A percentile compares a stretch with the other conserved stretches of the same genome.
Conservation (phyloP, 192 early-diverging fungal species). For the Coemansia sp. region DNA sequence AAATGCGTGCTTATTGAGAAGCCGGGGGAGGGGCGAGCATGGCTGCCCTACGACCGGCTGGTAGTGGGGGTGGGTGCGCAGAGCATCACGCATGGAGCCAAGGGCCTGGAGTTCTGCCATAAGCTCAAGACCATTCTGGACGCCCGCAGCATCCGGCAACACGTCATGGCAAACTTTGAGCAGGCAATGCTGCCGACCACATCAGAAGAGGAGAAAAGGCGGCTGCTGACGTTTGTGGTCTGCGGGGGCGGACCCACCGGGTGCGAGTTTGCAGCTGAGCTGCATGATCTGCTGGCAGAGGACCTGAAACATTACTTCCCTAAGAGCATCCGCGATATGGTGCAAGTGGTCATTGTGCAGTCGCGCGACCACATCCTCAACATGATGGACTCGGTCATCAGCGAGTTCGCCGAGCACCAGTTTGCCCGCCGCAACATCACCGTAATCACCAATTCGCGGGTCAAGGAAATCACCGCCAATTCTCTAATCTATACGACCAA, state of each 20-base stretch:
- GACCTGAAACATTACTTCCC: slow-evolving; percentile 71
- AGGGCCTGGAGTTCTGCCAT: slow-evolving; percentile 78
- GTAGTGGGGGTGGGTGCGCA: slow-evolving; percentile 80
- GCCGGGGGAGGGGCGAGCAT: slow-evolving; percentile 56
- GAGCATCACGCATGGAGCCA: slow-evolving; percentile 76
- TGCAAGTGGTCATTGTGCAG: slow-evolving; percentile 73
- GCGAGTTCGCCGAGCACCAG: slow-evolving; percentile 69
- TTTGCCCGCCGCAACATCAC: slow-evolving; percentile 77
- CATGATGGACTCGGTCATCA: slow-evolving; percentile 70
- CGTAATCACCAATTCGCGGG: slow-evolving; percentile 65
- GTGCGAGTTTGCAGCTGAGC: slow-evolving; percentile 70
- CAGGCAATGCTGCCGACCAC: slow-evolving; percentile 67
- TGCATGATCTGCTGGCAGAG: slow-evolving; percentile 80
- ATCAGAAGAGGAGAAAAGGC: slow-evolving; percentile 58
- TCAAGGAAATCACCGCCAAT: slow-evolving; percentile 59
- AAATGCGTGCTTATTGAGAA: slow-evolving; percentile 75
- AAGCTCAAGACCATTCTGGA: slow-evolving; percentile 82
- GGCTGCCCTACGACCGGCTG: slow-evolving; percentile 73
- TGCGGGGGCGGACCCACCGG: slow-evolving; percentile 88
- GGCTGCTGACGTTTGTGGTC: slow-evolving; percentile 75
- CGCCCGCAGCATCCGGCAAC: slow-evolving; percentile 72
- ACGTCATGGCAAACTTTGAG: slow-evolving; percentile 81
- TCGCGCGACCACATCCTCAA: slow-evolving; percentile 76
- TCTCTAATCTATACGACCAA: slow-evolving; percentile 56
- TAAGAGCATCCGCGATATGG: slow-evolving; percentile 70